Evolutionary conservation across 495 filamentous ascomycete genomes (phyloP).

Genomic region (Neurospora sp.): DNA sequence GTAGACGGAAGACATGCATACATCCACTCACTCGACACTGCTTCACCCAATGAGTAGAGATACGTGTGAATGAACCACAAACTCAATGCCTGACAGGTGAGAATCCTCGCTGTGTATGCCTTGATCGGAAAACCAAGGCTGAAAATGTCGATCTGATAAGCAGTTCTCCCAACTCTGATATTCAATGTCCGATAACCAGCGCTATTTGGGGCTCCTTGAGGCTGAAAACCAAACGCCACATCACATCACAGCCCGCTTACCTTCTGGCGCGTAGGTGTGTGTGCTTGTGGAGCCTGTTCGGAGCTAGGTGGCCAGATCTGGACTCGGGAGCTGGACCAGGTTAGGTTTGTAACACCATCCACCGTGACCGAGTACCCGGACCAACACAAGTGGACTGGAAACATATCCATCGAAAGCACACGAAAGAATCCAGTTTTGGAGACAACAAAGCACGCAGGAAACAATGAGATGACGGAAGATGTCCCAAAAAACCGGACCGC

Average conservation of each 20-base stretch:
- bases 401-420: too few species aligned
- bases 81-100: too few species aligned
- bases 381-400: background rate
- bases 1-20: too few species aligned
- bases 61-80: too few species aligned
- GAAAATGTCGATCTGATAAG: too few species aligned
- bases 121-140: background rate
- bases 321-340: background rate
- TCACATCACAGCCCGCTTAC: background rate
- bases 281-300: background rate
- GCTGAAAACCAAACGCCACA: background rate
- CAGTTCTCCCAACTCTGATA: background rate
- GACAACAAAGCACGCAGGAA: too few species aligned
- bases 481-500: background rate
- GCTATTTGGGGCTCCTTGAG: background rate
- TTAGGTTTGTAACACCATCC: background rate
- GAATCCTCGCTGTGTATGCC: background rate
- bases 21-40: too few species aligned
- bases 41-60: too few species aligned
- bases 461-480: too few species aligned
- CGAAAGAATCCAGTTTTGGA: too few species aligned
- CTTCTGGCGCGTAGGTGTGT: background rate
- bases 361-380: background rate
- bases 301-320: background rate
- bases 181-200: background rate